Evolutionary conservation across 176 grass and related monocot genomes (phyloP).

Genomic region (Oryza brachyantha): DNA sequence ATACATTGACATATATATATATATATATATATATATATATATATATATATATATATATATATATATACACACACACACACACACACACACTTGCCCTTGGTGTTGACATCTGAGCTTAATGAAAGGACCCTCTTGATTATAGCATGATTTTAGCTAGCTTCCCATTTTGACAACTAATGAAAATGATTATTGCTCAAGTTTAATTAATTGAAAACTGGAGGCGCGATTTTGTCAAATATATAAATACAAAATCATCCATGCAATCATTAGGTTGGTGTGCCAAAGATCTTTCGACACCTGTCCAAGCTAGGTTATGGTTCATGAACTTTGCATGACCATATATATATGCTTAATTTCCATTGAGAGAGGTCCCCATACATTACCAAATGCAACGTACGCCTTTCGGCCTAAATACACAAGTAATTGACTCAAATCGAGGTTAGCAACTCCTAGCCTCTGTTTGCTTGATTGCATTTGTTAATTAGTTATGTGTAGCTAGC

Average conservation of each 20-base stretch:
- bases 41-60: no score
- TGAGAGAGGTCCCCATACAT: constrained; percentile 27
- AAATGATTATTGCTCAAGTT: not conserved
- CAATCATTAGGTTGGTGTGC: constrained; percentile 34
- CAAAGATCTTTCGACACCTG: constrained; percentile 26
- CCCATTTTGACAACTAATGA: constrained; percentile 4
- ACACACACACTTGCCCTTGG: not conserved
- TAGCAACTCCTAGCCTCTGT: constrained; percentile 10
- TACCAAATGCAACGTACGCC: not conserved
- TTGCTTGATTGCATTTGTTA: not conserved
- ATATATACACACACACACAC: no score
- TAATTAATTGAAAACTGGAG: not conserved
- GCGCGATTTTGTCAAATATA: not conserved
- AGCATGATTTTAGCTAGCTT: not conserved
- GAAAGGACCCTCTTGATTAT: not conserved
- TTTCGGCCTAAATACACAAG: constrained; percentile 28
- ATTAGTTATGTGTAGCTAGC: not conserved
- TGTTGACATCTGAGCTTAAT: not conserved
- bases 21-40: no score
- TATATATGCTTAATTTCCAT: constrained; percentile 16
- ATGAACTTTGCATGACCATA: not conserved
- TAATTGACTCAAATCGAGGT: constrained; percentile 16
- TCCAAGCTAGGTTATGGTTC: not conserved
- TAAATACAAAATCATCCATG: constrained; percentile 14
- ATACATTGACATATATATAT: not conserved